Evolutionary conservation across 2,329 filamentous ascomycete species (phyloP), one percentile per base, ranked within the genome.

Genomic region (Exserohilum turcica): DNA sequence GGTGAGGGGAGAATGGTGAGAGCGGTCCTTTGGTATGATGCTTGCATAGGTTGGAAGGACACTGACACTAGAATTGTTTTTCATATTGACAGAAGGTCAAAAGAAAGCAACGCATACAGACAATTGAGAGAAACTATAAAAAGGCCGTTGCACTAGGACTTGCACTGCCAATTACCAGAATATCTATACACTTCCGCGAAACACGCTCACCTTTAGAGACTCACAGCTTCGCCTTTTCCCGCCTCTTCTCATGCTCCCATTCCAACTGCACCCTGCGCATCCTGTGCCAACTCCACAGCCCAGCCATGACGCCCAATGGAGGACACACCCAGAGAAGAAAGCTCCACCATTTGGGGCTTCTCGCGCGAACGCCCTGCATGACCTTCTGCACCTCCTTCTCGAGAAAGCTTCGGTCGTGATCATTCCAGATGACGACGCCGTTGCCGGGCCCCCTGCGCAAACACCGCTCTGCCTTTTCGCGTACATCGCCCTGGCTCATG

Each of bases 401-500:
- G 68, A 99, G 74, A 57, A 91, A 85, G 31, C 86, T 86, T 67
- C 81, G 86, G 40, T 85, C 85, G 2, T 84, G 85, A 76, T 97
- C 93, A 76, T 99, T 99, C 90, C 90, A 94, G 19, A 99, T 82
- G 29, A 97, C 91, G 3, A 92, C 82, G 0, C 92, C 93, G 42
- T 81, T 82, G 6, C 78, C 79, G 36, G 72, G 67, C 3, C 85
- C 85, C 38, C 91, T 79, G 40, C 83, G 85, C 75, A 89, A 80
- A 56, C 87, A 90, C 71, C 91, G 80, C 71, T 83, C 81, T 15
- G 90, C 92, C 82, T 97, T 97, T 65, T 89, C 84, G 60, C 86
- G 80, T 56, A 97, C 89, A 73, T 96, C 90, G 39, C 86, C 88
- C 80, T 99, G 94, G 70, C 91, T 95, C 58, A 82, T 79, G 5